Percentiles rank a stretch among this genome's conserved stretches.
phyloP scores from a whole-genome alignment of 345 rosid genomes.

The Dimocarpus longan region DNA sequence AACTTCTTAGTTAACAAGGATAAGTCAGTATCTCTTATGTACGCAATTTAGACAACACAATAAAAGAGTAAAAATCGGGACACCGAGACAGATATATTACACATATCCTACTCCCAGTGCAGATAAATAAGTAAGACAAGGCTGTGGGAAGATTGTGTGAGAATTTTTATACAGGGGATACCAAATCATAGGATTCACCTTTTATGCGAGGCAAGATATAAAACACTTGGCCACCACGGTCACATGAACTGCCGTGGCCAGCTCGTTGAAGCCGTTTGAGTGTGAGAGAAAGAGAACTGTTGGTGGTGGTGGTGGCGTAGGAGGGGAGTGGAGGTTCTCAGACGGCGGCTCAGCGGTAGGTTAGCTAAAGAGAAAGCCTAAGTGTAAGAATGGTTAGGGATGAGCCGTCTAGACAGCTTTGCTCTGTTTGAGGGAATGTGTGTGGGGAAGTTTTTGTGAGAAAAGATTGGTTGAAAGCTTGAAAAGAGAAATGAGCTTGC shows the following conservation, averaged over 20 bases:
- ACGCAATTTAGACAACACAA: not conserved
- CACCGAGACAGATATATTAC: not conserved
- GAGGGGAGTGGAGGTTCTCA: no score
- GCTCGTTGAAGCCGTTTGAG: no score
- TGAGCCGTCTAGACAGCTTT: no score
- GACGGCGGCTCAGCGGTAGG: no score
- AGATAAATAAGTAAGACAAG: constrained; percentile 8
- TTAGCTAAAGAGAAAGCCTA: no score
- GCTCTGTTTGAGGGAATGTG: no score
- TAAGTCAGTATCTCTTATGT: not conserved
- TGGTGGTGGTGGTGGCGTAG: no score
- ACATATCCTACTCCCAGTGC: not conserved
- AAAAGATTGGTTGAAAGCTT: no score
- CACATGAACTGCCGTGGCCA: constrained; percentile 1
- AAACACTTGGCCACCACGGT: constrained; percentile 91
- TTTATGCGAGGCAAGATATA: constrained; percentile 94
- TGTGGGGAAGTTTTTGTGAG: no score
- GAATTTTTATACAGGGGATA: constrained; percentile 2
- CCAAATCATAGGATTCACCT: constrained; percentile 46
- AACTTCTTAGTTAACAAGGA: not conserved
- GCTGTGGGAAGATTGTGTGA: not conserved
- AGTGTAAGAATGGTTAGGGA: no score
- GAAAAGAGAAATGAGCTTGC: no score
- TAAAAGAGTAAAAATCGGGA: not conserved
- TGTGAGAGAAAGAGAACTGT: no score